Conservation (phyloP, 352 stramenopile species). For the Paralagenidium karlingii region DNA sequence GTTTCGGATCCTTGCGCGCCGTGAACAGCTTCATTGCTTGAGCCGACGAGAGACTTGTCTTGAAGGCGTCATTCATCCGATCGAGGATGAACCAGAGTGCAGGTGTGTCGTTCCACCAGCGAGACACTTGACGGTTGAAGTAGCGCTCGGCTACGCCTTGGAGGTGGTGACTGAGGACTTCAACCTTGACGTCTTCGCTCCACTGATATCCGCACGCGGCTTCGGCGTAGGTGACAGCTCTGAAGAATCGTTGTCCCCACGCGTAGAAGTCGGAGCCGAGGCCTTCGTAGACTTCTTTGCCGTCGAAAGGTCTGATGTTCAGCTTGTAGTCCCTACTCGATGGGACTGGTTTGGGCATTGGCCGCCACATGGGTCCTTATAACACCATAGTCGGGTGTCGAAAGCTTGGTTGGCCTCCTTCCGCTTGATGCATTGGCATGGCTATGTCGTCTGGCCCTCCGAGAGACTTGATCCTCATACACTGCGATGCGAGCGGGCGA, state of each 20-base stretch:
- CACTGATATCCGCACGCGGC: background rate
- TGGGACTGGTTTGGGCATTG: no score
- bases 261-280: background rate
- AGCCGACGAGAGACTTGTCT: slow-evolving; percentile 6
- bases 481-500: no score
- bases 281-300: slow-evolving; percentile 1
- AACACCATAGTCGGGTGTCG: no score
- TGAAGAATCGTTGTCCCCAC: background rate
- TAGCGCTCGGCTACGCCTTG: slow-evolving; percentile 4
- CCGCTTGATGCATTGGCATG: no score
- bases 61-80: slow-evolving; percentile 4
- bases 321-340: no score
- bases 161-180: slow-evolving; percentile 2
- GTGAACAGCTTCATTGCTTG: slow-evolving; percentile 12
- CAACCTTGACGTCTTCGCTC: slow-evolving; percentile 3
- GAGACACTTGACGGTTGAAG: slow-evolving; percentile 7
- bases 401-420: no score
- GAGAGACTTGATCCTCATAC: no score
- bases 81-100: slow-evolving; percentile 6
- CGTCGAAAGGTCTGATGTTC: background rate
- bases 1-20: slow-evolving; percentile 1
- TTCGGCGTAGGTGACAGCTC: background rate
- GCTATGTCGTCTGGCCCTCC: no score
- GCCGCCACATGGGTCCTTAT: no score
- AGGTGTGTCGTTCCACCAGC: slow-evolving; percentile 2